Evolutionary conservation across 2,329 filamentous ascomycete species (phyloP).

Genomic region (Corinectria fuckeliana): DNA sequence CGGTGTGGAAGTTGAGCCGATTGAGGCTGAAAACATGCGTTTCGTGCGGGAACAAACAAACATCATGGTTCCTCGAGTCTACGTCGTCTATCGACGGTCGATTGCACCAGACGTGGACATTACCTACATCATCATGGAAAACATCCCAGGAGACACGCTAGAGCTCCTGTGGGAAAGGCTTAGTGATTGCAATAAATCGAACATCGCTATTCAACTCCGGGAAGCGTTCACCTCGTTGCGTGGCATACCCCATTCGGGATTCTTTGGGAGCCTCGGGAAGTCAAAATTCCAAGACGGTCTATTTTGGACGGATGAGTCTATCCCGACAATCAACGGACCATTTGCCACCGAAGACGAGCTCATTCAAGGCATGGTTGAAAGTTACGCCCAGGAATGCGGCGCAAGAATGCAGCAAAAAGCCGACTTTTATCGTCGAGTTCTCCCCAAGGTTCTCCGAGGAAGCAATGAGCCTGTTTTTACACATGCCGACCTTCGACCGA

Average conservation of each 20-base stretch:
- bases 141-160: slow-evolving; percentile 12
- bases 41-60: slow-evolving; percentile 7
- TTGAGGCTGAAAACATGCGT: slow-evolving; percentile 20
- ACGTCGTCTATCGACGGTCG: slow-evolving; percentile 12
- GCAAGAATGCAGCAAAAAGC: neutral
- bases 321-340: neutral
- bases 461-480: slow-evolving; percentile 15
- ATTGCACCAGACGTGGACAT: neutral
- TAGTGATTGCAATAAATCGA: neutral
- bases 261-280: slow-evolving; percentile 19
- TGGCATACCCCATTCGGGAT: slow-evolving; percentile 4
- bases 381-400: neutral
- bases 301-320: slow-evolving; percentile 13
- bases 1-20: slow-evolving; percentile 8
- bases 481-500: slow-evolving; percentile 19
- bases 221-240: slow-evolving; percentile 14
- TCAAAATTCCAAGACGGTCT: slow-evolving; percentile 16
- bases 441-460: slow-evolving; percentile 3
- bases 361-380: slow-evolving; percentile 3
- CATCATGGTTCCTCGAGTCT: slow-evolving; percentile 18
- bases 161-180: slow-evolving; percentile 14
- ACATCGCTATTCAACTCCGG: slow-evolving; percentile 3
- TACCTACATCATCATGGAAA: slow-evolving; percentile 26
- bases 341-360: slow-evolving; percentile 15
- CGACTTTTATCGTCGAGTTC: slow-evolving; percentile 5